Base-by-base conservation (phyloP, 78 protist species). In the Protostelium mycophagum region DNA sequence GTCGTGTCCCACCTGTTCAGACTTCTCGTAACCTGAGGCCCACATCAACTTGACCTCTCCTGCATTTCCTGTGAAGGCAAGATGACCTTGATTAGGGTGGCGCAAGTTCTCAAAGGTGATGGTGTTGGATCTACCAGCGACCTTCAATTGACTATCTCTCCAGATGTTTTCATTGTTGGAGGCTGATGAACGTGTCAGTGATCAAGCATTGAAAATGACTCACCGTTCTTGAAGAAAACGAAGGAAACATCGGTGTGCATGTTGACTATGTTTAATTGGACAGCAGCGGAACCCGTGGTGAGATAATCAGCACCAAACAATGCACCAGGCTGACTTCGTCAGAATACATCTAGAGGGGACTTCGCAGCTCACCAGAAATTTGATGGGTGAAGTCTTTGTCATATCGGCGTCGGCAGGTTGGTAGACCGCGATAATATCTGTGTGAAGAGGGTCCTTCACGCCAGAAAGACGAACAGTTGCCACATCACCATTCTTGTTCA, bases 21-120 rank as follows among this genome's bases (percentile, higher is more conserved):
- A 9, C 34, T 87, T 63, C 34, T 31, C 36, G 38, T 28, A 35
- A 9, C 88, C 88, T 28, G 83, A 36, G 36, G 63, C 63, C 88
- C 88, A 87, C 38, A 16, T 87, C 28, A 87, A 9, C 10, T 83
- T 34, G 5, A 87, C 63, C 9, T 87, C 88, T 34, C 88, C 63
- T 28, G 16, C 10, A 16, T n/a, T 34, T 10, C 63, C 63, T 1
- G 88, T 87, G 35, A 87, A 1, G 35, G 88, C 34, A 28, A 34
- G 1, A 9, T 87, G 63, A 9, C 34, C 83, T 9, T 87, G 38
- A 63, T 38, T 87, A 5, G 88, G 88, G 28, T 87, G 83, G 9
- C 10, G 28, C 28, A 63, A 83, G 9, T 87, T 87, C 28, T 1
- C 16, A 28, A 87, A 87, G 36, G 88, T 87, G 36, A 87, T 63